Evolutionary conservation across 2,329 filamentous ascomycete genomes (phyloP).

Genomic region (Fusarium sublunatum): DNA sequence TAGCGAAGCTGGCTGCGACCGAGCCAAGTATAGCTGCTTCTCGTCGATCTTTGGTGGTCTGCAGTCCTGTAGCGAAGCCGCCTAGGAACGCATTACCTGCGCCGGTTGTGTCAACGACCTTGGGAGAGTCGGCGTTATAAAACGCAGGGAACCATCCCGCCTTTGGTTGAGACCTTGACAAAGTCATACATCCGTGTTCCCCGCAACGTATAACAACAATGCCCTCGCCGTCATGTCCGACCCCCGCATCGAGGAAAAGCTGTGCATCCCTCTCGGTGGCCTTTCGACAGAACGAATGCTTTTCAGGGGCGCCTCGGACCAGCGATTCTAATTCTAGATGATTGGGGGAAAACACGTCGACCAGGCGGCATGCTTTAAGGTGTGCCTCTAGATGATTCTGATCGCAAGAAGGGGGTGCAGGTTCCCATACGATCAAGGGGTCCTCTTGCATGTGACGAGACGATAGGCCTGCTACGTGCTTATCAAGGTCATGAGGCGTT

Average conservation of each 20-base stretch:
- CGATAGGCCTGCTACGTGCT: not conserved
- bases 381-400: not conserved
- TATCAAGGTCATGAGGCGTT: not conserved
- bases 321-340: not conserved
- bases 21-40: not conserved
- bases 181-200: not conserved
- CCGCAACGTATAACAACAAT: not conserved
- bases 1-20: not conserved
- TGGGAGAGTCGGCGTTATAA: not conserved
- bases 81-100: not conserved
- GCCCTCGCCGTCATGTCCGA: not conserved
- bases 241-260: not conserved
- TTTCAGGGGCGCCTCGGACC: not conserved
- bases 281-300: not conserved
- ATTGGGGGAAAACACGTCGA: slow-evolving; percentile 1
- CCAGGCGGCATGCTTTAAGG: not conserved
- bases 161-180: not conserved
- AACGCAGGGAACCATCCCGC: slow-evolving; percentile 1
- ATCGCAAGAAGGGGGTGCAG: not conserved
- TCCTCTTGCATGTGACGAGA: not conserved
- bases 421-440: not conserved
- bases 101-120: not conserved
- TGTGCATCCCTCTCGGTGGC: not conserved
- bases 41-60: not conserved
- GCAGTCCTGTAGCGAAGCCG: not conserved